These are phyloP conservation scores for Tulasnella sp. DNA, from an alignment of 768 basidiomycete genomes.

Conservation along the genomic window DNA sequence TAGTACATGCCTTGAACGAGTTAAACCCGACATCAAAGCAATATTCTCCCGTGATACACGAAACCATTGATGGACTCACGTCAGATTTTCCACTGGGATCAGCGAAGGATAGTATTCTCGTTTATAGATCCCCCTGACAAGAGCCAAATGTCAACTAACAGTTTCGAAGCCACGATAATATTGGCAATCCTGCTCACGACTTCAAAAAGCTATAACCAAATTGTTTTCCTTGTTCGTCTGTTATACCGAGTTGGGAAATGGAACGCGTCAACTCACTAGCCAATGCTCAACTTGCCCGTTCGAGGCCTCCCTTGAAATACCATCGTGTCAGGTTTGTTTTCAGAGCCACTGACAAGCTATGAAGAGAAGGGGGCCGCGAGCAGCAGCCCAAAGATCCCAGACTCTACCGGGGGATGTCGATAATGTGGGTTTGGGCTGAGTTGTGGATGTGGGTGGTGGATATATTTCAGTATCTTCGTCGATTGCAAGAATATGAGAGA, in stretches of 20 bases:
- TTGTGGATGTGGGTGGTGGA: no score
- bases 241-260: neutral
- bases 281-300: conserved; percentile 18
- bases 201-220: conserved; percentile 12
- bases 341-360: no score
- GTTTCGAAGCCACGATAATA: neutral
- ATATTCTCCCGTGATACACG: neutral
- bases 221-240: neutral
- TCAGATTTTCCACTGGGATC: conserved; percentile 75
- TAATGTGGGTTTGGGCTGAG: no score
- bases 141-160: neutral
- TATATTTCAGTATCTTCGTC: no score
- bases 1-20: conserved; percentile 55
- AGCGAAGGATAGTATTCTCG: conserved; percentile 78
- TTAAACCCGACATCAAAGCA: conserved; percentile 5
- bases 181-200: neutral
- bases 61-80: conserved; percentile 34
- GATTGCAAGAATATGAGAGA: no score
- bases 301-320: neutral
- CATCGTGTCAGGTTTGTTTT: no score
- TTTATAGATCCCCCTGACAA: conserved; percentile 79
- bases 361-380: no score
- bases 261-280: conserved; percentile 14
- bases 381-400: no score
- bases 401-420: no score